A percentile compares a stretch with the other conserved stretches of the same genome.
These are phyloP conservation scores for Artemisia tridentata DNA, from an alignment of 129 eudicot species.

Conservation along the genomic window DNA sequence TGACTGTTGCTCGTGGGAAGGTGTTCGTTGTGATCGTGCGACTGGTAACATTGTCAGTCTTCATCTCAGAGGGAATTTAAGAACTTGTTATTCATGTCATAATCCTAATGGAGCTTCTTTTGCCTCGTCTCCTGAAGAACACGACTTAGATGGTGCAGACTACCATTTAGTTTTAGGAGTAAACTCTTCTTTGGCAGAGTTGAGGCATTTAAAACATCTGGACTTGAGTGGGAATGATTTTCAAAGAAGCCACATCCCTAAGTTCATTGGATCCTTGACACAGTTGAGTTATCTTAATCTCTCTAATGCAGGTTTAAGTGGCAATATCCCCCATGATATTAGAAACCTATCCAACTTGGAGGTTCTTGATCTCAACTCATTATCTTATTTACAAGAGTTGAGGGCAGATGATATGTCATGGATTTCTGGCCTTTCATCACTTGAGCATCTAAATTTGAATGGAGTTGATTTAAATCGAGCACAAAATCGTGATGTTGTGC, in stretches of 20 bases:
- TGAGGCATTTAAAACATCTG: slow-evolving; percentile 14
- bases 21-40: slow-evolving; percentile 15
- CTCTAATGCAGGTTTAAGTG: slow-evolving; percentile 5
- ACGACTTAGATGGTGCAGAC: neutral
- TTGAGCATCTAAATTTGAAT: neutral
- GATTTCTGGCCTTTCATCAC: slow-evolving; percentile 10
- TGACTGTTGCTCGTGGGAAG: slow-evolving; percentile 29
- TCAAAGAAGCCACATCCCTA: neutral
- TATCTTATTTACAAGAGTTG: neutral
- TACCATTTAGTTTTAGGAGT: neutral
- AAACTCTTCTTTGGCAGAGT: slow-evolving; percentile 14
- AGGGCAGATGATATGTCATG: slow-evolving; percentile 4
- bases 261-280: slow-evolving; percentile 26
- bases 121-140: no score
- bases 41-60: slow-evolving; percentile 16
- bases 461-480: neutral
- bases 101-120: no score
- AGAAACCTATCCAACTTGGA: slow-evolving; percentile 33
- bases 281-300: slow-evolving; percentile 29
- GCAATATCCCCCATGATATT: slow-evolving; percentile 24
- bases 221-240: slow-evolving; percentile 24
- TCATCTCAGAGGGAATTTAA: neutral
- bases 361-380: slow-evolving; percentile 25
- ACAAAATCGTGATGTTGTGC: neutral
- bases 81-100: neutral